Evolutionary conservation across 805 yeast species (phyloP).

Genomic region (Saccharomyces paradoxus): DNA sequence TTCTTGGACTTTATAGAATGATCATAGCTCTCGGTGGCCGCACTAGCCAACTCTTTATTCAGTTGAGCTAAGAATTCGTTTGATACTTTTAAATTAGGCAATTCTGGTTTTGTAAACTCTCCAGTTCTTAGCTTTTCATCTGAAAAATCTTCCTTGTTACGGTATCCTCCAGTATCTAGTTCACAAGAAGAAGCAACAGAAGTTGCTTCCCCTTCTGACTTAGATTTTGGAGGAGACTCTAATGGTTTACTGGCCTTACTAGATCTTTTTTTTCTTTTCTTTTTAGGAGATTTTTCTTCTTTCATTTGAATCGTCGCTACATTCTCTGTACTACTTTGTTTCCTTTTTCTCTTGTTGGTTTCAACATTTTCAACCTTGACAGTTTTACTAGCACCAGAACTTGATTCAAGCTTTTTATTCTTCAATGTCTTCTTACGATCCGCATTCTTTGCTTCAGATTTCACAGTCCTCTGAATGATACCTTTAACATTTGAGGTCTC

Average conservation of each 20-base stretch:
- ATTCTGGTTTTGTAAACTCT: slow-evolving; percentile 46
- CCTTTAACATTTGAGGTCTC: slow-evolving; percentile 33
- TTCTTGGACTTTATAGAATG: background rate
- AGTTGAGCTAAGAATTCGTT: slow-evolving; percentile 31
- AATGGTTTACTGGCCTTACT: background rate
- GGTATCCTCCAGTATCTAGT: background rate
- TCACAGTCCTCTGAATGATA: slow-evolving; percentile 32
- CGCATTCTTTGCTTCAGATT: background rate
- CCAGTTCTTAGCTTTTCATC: slow-evolving; percentile 58
- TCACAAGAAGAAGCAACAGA: background rate
- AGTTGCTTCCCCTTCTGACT: background rate
- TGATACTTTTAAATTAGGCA: slow-evolving; percentile 25
- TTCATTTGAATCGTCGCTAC: slow-evolving; percentile 4
- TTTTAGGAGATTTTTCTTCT: slow-evolving; percentile 3
- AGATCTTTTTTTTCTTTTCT: slow-evolving; percentile 3
- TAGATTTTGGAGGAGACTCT: background rate
- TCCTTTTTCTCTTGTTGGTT: slow-evolving; percentile 2
- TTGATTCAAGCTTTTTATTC: background rate
- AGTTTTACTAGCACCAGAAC: background rate
- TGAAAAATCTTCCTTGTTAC: background rate
- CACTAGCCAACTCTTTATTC: slow-evolving; percentile 5
- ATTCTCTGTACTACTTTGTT: slow-evolving; percentile 6
- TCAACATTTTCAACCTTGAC: background rate
- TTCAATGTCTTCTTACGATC: background rate
- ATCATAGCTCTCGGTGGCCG: background rate